These are phyloP conservation scores for Nidularia sp. DNA, from an alignment of 768 basidiomycete genomes.

Conservation along the genomic window DNA sequence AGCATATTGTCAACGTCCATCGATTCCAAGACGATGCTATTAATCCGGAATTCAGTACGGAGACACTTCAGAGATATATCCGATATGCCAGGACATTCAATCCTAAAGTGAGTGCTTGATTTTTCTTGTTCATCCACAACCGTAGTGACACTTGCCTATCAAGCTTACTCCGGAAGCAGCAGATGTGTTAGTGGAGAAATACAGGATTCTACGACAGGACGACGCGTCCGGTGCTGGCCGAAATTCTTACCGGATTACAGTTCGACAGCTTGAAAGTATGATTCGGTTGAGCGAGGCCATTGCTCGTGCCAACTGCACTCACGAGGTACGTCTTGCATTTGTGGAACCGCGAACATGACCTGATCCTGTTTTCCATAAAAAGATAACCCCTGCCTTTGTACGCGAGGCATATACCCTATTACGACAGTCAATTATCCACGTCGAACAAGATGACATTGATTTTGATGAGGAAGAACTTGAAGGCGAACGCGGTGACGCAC, in stretches of 20 bases:
- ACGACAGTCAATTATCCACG: constrained; percentile 97
- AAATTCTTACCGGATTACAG: constrained; percentile 96
- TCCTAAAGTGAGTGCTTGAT: constrained; percentile 67
- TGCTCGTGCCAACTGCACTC: constrained; percentile 92
- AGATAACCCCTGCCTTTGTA: constrained; percentile 94
- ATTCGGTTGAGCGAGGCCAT: constrained; percentile 97
- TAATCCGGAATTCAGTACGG: constrained; percentile 94
- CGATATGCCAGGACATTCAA: constrained; percentile 96
- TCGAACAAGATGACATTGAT: constrained; percentile 98
- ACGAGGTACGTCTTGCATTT: constrained; percentile 56
- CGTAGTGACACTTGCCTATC: constrained; percentile 1
- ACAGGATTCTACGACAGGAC: constrained; percentile 86
- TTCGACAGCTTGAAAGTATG: constrained; percentile 97
- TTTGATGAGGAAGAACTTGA: constrained; percentile 88
- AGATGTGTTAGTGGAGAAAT: constrained; percentile 92
- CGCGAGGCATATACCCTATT: constrained; percentile 93
- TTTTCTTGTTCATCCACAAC: neutral
- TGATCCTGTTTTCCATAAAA: neutral
- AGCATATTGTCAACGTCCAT: constrained; percentile 97
- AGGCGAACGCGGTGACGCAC: constrained; percentile 43
- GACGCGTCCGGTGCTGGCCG: constrained; percentile 83
- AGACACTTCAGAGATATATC: constrained; percentile 94
- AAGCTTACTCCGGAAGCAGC: constrained; percentile 93
- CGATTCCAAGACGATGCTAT: constrained; percentile 94
- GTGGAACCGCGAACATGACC: neutral